Conservation (phyloP, 371 early-diverging fungal species). For the Mucor circinelloides region DNA sequence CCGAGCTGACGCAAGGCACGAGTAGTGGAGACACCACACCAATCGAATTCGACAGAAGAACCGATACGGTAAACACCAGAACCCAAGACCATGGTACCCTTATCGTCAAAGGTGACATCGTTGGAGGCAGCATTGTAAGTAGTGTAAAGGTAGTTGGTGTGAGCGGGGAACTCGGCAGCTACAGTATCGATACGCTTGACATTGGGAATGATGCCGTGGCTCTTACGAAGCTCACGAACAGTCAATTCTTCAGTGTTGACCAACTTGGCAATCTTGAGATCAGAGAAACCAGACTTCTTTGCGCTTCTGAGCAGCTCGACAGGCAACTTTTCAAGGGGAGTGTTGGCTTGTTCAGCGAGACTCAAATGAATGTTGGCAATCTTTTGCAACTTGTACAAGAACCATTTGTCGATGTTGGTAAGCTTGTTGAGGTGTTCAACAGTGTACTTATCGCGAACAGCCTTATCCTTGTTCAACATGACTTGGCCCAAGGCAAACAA, state of each 20-base stretch:
- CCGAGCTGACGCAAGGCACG: conserved; percentile 80
- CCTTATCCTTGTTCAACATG: conserved; percentile 62
- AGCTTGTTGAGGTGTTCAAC: conserved; percentile 84
- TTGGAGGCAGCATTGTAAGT: conserved; percentile 88
- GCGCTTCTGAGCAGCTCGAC: conserved; percentile 64
- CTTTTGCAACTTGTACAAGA: conserved; percentile 89
- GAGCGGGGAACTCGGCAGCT: conserved; percentile 93
- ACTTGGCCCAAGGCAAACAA: conserved; percentile 90
- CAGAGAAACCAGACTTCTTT: conserved; percentile 89
- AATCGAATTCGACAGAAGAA: conserved; percentile 93
- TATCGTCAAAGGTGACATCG: conserved; percentile 84
- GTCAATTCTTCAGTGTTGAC: conserved; percentile 59
- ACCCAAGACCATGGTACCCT: conserved; percentile 93
- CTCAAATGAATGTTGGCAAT: conserved; percentile 69
- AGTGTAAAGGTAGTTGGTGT: conserved; percentile 92
- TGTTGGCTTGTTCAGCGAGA: conserved; percentile 37
- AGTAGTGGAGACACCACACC: conserved; percentile 88
- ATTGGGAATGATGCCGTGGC: conserved; percentile 74
- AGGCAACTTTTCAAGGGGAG: conserved; percentile 50
- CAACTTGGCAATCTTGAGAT: conserved; percentile 78
- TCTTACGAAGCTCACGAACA: conserved; percentile 70
- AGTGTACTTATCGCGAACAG: conserved; percentile 68
- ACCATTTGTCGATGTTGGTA: conserved; percentile 96
- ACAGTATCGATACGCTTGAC: conserved; percentile 93
- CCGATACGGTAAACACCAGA: conserved; percentile 96